Evolutionary conservation across 1,139 yeast species (phyloP).

Genomic region (Candida glucosophila): DNA sequence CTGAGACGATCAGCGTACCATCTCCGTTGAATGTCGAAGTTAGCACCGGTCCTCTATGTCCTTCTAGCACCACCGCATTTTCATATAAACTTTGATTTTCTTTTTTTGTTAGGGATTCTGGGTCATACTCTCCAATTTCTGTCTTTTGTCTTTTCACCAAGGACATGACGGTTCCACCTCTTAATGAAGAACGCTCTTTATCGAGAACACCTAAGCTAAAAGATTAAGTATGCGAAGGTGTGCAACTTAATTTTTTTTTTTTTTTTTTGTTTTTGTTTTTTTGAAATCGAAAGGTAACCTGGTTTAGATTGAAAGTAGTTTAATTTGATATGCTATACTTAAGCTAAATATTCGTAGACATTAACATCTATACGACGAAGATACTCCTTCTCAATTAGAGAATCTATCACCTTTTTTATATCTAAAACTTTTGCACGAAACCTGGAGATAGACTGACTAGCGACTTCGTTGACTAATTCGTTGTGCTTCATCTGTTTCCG

Average conservation of each 20-base stretch:
- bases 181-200: too few species aligned
- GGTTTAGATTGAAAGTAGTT: too few species aligned
- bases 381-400: constrained; percentile 79
- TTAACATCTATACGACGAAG: constrained; percentile 70
- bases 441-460: constrained; percentile 76
- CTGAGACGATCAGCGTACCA: constrained; percentile 41
- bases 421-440: constrained; percentile 82
- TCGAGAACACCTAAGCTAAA: too few species aligned
- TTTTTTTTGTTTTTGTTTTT: too few species aligned
- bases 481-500: constrained; percentile 74
- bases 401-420: constrained; percentile 80
- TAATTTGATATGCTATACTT: constrained; percentile 5
- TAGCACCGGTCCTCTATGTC: constrained; percentile 43
- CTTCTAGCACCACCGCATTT: constrained; percentile 19
- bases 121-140: constrained; percentile 3
- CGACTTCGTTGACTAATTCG: constrained; percentile 78
- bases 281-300: too few species aligned
- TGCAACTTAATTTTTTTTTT: too few species aligned
- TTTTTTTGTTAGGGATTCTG: constrained; percentile 1
- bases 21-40: constrained; percentile 32
- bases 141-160: constrained; percentile 14
- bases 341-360: constrained; percentile 74
- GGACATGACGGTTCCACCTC: constrained; percentile 12
- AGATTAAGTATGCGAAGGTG: too few species aligned
- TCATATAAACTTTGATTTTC: constrained; percentile 2